Evolutionary conservation across 1,284 basidiomycete genomes (phyloP).

Genomic region (Trametes versicolor): DNA sequence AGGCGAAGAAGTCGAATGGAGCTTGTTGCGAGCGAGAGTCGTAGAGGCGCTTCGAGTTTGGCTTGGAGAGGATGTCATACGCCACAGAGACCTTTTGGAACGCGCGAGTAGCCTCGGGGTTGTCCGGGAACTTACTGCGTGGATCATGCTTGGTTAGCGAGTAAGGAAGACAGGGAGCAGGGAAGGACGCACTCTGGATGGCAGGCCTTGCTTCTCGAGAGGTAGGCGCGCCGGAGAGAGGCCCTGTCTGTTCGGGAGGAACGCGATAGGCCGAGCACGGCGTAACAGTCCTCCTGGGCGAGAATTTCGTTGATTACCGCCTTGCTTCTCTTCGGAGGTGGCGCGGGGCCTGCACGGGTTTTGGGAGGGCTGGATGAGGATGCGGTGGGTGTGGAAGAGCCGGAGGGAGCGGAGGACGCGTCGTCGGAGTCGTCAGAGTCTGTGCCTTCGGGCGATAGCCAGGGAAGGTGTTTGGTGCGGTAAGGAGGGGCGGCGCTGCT

Average conservation of each 20-base stretch:
- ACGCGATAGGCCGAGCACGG: constrained; percentile 72
- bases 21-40: constrained; percentile 63
- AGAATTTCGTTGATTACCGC: constrained; percentile 64
- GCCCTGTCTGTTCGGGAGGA: constrained; percentile 66
- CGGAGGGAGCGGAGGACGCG: constrained; percentile 37
- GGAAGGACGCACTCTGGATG: constrained; percentile 79
- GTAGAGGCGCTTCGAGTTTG: constrained; percentile 73
- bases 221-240: constrained; percentile 78
- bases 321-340: constrained; percentile 40
- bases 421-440: constrained; percentile 39
- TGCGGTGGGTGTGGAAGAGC: constrained; percentile 38
- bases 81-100: constrained; percentile 89
- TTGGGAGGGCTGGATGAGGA: constrained; percentile 20
- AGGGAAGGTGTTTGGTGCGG: constrained; percentile 54
- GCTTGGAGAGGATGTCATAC: constrained; percentile 82
- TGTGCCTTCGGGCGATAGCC: constrained; percentile 43
- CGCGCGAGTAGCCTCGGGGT: constrained; percentile 80
- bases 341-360: constrained; percentile 25
- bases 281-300: constrained; percentile 70
- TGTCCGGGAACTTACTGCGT: constrained; percentile 81
- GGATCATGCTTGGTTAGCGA: constrained; percentile 18
- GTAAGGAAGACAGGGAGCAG: neutral
- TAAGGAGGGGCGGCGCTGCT: constrained; percentile 43
- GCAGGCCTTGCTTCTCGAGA: constrained; percentile 77
- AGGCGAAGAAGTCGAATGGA: constrained; percentile 61